Base-by-base conservation (phyloP, 2,329 filamentous ascomycete genomes). In the Talaromyces sp. region DNA sequence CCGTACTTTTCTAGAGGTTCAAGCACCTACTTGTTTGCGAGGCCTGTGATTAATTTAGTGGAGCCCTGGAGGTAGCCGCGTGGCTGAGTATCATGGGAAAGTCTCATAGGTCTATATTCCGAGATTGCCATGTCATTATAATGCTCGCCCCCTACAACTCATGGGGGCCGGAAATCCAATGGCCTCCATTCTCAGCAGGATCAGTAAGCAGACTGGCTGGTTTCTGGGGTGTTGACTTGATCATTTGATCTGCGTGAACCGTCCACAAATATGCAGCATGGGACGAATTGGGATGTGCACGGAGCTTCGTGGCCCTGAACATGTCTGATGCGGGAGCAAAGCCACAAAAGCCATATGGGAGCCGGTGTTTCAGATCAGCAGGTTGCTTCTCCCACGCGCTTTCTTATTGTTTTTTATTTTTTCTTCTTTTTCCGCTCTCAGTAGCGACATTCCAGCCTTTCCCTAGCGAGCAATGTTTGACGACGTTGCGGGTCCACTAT, bases 271-370 rank as follows among this genome's bases (percentile, higher is more conserved):
- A 58, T 61, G 54, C 44, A 49, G 5, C 16, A 14, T 4, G 11
- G 20, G 16, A 17, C 27, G 10, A 10, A n/a, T 13, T 14, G 3
- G 4, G 24, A 20, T 16, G 22, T 43, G 32, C 32, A 16, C 32
- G n/a, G 32, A 35, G 32, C n/a, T 5, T 13, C 11, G 37, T 17
- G 37, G 8, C n/a, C 19, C 16, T 20, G 37, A 17, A 17, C 20
- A 40, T 40, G 37, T 13, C 9, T 19, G 9, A 19, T 44, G 40
- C 29, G 42, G 42, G 16, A 46, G n/a, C 47, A 54, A 53, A 62
- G 54, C 58, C 57, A 61, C 58, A 46, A 14, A 51, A 33, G 58
- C 60, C 59, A 60, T 62, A 62, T 62, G 55, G 57, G 29, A 50
- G 11, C 47, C 45, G 32, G 20, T 42, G 47, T 49, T 49, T 49